Base-by-base conservation (phyloP, 106 monocot species). In the Xerophyta viscosa region DNA sequence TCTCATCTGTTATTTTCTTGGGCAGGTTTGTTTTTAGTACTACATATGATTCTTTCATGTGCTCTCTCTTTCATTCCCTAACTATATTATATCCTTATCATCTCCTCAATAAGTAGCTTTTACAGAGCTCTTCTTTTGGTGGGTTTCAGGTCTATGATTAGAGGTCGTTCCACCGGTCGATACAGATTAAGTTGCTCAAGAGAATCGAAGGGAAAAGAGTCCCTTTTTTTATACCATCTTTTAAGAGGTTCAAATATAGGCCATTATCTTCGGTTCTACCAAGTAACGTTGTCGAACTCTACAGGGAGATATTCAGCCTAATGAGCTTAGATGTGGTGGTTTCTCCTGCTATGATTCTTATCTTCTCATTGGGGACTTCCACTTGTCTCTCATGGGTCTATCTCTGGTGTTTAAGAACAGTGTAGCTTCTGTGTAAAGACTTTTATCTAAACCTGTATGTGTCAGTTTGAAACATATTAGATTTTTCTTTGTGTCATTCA, bases 41-140 rank as follows among this genome's bases (percentile, higher is more conserved):
- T 12, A n/a, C 27, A 27, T 31, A 29, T 11, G 57, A 50, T 67
- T 57, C 39, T 67, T 49, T 41, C 49, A 58, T 67, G 67, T 67
- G 66, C 36, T 18, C n/a, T 7, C 29, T 8, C 41, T 28, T n/a
- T 20, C 50, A 27, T n/a, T n/a, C 52, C 15, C 29, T n/a, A n/a
- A n/a, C n/a, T n/a, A n/a, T n/a, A n/a, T n/a, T n/a, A n/a, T n/a
- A 27, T 29, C 7, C 25, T 53, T 23, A 15, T 52, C 10, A 2
- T 53, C 4, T 31, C 28, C 8, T 53, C n/a, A 5, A 26, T 29
- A 53, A 47, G 8, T 53, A 13, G 29, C 3, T 53, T 14, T 18
- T 29, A 28, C 3, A 27, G 29, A 5, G 27, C 29, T 52, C 17
- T 10, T 15, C 19, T 20, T 27, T 26, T 31, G 14, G 29, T 53